phyloP scores from a whole-genome alignment of 345 rosid genomes.

The Citrus unshiu region DNA sequence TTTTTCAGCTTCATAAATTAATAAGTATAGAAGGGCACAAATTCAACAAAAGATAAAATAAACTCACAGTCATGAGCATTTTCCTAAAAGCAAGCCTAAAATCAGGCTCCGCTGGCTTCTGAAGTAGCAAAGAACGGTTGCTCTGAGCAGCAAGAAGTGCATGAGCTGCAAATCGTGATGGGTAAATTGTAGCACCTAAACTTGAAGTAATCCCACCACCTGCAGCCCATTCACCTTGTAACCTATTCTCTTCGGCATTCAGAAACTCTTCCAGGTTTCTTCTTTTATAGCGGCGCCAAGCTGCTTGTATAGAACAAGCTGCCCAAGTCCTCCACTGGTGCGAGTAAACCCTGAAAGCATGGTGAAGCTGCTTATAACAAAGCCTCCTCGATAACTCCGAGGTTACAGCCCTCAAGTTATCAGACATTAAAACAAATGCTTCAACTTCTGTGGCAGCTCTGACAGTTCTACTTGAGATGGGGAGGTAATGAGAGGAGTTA shows the following conservation, averaged over 20 bases:
- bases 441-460: conserved; percentile 73
- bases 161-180: conserved; percentile 84
- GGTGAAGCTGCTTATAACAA: conserved; percentile 79
- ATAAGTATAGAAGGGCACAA: too few relatives aligned
- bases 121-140: conserved; percentile 56
- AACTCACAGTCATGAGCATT: not conserved
- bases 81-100: not conserved
- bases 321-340: conserved; percentile 97
- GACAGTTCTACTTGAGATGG: conserved; percentile 82
- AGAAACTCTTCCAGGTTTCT: conserved; percentile 75
- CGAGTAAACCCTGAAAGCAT: conserved; percentile 75
- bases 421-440: conserved; percentile 77
- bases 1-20: too few relatives aligned
- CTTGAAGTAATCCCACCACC: conserved; percentile 65
- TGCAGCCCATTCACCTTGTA: conserved; percentile 71
- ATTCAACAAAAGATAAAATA: not conserved
- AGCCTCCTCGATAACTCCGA: conserved; percentile 71
- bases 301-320: conserved; percentile 85
- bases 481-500: conserved; percentile 69
- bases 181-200: conserved; percentile 83
- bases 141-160: conserved; percentile 52
- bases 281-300: conserved; percentile 68
- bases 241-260: conserved; percentile 57
- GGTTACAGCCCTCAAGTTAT: conserved; percentile 78
- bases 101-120: conserved; percentile 28